Conservation (phyloP, 73 alveolate genomes). For the Paramecium sonneborni region DNA sequence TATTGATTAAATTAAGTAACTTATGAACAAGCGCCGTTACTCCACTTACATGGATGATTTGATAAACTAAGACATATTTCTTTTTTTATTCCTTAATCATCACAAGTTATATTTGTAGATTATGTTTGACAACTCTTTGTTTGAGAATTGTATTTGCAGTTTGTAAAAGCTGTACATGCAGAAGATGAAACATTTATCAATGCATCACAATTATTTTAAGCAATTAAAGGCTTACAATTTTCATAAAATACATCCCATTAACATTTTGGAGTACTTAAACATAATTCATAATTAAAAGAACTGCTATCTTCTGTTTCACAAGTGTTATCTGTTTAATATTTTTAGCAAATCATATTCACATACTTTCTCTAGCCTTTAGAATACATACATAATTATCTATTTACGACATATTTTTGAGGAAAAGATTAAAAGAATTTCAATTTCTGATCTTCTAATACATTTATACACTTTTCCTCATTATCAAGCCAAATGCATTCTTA, state of each 20-base stretch:
- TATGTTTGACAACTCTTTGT: neutral
- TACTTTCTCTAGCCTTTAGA: neutral
- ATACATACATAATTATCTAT: neutral
- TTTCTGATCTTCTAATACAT: neutral
- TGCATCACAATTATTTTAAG: neutral
- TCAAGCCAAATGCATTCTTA: constrained; percentile 37
- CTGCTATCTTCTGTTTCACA: neutral
- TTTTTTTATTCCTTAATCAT: neutral
- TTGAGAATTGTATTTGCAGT: neutral
- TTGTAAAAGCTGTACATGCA: neutral
- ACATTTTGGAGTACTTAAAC: neutral
- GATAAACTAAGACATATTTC: neutral
- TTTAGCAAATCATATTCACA: neutral
- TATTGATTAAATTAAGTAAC: neutral
- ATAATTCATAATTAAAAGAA: neutral
- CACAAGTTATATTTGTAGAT: neutral
- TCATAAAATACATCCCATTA: neutral
- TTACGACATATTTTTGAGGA: neutral
- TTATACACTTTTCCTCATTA: neutral
- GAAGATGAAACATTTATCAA: neutral
- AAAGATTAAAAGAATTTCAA: neutral
- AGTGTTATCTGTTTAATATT: neutral
- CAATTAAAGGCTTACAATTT: neutral
- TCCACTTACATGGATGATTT: neutral
- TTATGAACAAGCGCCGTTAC: neutral